Evolutionary conservation across 2,329 filamentous ascomycete genomes (phyloP).

Genomic region (Emericellopsis cladophorae): DNA sequence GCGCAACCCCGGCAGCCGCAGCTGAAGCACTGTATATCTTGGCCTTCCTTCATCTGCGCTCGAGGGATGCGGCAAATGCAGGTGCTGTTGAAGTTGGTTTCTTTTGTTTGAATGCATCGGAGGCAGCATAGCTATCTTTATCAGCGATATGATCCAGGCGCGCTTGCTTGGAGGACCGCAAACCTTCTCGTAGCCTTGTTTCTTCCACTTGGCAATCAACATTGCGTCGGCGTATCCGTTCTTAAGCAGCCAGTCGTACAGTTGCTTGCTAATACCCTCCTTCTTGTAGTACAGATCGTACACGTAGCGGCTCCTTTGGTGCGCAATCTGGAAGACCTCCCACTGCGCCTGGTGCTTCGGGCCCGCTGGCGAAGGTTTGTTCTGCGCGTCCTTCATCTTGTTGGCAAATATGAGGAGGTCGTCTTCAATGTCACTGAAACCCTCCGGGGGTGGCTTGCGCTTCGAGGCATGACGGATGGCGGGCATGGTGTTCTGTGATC

Average conservation of each 20-base stretch:
- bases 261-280: constrained; percentile 79
- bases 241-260: constrained; percentile 96
- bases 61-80: constrained; percentile 94
- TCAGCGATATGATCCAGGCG: not conserved
- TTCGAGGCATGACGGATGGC: constrained; percentile 63
- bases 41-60: constrained; percentile 77
- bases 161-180: constrained; percentile 9
- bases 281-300: constrained; percentile 98
- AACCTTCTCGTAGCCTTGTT: constrained; percentile 96
- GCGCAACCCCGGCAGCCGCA: constrained; percentile 89
- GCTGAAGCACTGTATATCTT: constrained; percentile 85
- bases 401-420: constrained; percentile 76
- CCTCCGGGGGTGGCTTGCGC: constrained; percentile 72
- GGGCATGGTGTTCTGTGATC: constrained; percentile 42
- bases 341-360: constrained; percentile 83
- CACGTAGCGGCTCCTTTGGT: constrained; percentile 84
- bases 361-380: constrained; percentile 68
- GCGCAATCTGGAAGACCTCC: constrained; percentile 95
- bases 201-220: constrained; percentile 99
- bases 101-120: constrained; percentile 96
- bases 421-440: constrained; percentile 80
- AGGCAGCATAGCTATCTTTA: constrained; percentile 68
- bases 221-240: constrained; percentile 92
- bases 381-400: constrained; percentile 93
- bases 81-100: constrained; percentile 96